A percentile compares a stretch with the other conserved stretches of the same genome.
Conservation (phyloP, 1,139 yeast species). For the Pichia sp. region DNA sequence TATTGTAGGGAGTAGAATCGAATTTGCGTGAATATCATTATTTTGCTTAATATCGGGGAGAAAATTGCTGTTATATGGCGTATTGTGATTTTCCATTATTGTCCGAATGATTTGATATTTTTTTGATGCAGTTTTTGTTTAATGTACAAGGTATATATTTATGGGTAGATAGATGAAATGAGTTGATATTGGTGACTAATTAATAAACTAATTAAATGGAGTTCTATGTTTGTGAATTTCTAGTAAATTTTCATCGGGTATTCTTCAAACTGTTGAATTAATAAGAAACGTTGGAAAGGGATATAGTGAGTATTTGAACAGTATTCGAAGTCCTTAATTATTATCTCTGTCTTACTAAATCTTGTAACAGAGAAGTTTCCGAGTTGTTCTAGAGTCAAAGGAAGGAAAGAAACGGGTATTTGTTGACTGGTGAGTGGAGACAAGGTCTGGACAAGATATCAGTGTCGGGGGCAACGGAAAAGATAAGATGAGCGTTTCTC, state of each 20-base stretch:
- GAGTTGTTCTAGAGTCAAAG: background rate
- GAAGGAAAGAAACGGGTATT: too few species aligned
- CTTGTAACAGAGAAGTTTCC: too few species aligned
- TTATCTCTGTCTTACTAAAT: too few species aligned
- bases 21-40: background rate
- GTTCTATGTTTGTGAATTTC: background rate
- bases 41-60: background rate
- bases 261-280: background rate
- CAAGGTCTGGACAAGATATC: too few species aligned
- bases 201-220: background rate
- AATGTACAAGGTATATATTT: background rate
- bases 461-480: too few species aligned
- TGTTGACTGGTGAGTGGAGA: too few species aligned
- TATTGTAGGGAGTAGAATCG: background rate
- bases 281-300: background rate
- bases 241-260: background rate
- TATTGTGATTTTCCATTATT: background rate
- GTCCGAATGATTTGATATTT: background rate
- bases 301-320: background rate
- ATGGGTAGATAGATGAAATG: background rate
- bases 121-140: background rate
- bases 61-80: slow-evolving; percentile 1
- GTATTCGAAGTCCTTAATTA: too few species aligned
- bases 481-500: too few species aligned
- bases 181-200: background rate